Percentiles rank a stretch among this genome's conserved stretches.
Evolutionary conservation across 73 alveolate species (phyloP).

Genomic region (Vitrella brassicaformis): DNA sequence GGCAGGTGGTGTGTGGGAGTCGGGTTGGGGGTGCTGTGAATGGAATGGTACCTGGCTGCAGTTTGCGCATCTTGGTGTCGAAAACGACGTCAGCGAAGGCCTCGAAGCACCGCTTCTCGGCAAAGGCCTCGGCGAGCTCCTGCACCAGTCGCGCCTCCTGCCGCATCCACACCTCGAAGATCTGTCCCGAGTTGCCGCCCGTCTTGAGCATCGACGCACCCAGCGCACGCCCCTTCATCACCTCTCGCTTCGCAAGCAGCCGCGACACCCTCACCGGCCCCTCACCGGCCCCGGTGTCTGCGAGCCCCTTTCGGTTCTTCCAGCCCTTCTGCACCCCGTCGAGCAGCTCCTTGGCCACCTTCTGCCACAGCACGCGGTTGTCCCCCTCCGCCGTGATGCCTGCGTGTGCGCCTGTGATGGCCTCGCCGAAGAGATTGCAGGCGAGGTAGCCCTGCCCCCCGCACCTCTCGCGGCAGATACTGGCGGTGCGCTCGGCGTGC

Average conservation of each 20-base stretch:
- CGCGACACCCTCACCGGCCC: neutral
- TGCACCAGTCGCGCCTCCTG: neutral
- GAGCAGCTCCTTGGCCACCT: conserved; percentile 45
- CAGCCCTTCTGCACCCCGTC: conserved; percentile 1
- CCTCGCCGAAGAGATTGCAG: conserved; percentile 38
- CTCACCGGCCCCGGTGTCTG: neutral
- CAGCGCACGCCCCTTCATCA: neutral
- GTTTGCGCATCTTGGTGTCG: neutral
- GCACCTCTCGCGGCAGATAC: conserved; percentile 46
- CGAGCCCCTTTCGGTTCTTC: neutral
- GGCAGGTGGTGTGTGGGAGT: no score
- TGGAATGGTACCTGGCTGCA: no score
- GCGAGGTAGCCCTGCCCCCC: conserved; percentile 57
- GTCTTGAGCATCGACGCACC: neutral
- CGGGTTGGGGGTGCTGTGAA: no score
- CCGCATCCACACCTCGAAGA: neutral
- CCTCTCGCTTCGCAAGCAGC: neutral
- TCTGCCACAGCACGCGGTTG: conserved; percentile 47
- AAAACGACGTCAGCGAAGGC: neutral
- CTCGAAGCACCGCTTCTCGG: neutral
- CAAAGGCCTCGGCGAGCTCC: neutral
- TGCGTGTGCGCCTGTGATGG: conserved; percentile 43
- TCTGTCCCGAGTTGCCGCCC: neutral
- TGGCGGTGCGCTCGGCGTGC: conserved; percentile 38
- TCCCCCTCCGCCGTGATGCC: conserved; percentile 66